These are phyloP conservation scores for Dioscorea zingiberensis DNA, from an alignment of 106 monocot species.

Conservation along the genomic window DNA sequence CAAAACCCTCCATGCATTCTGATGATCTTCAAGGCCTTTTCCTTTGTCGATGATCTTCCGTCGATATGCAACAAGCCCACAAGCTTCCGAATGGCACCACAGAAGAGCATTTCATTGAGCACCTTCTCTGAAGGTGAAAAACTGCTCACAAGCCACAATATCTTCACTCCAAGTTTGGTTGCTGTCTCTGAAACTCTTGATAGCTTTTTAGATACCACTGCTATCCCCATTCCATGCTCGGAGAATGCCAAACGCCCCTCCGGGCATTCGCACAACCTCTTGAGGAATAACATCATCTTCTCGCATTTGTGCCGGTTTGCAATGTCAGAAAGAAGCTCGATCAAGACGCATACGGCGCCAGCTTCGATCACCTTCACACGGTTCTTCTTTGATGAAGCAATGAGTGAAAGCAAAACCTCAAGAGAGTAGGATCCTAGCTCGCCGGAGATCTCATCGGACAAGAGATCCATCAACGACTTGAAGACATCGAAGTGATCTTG, in stretches of 20 bases:
- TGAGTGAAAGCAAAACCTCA: conserved; percentile 43
- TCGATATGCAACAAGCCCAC: conserved; percentile 49
- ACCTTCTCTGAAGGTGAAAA: conserved; percentile 44
- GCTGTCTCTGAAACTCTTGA: conserved; percentile 53
- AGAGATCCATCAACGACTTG: conserved; percentile 61
- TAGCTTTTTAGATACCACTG: conserved; percentile 58
- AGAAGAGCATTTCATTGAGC: conserved; percentile 59
- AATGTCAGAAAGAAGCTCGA: conserved; percentile 71
- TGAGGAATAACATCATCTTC: conserved; percentile 46
- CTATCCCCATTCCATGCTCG: conserved; percentile 54
- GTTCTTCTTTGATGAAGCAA: conserved; percentile 31
- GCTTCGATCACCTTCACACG: conserved; percentile 46
- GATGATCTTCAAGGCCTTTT: conserved; percentile 51
- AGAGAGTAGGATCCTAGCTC: conserved; percentile 45
- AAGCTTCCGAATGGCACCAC: conserved; percentile 59
- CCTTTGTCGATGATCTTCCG: conserved; percentile 38
- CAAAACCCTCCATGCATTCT: conserved; percentile 46
- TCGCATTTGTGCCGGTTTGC: conserved; percentile 43
- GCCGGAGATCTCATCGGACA: conserved; percentile 56
- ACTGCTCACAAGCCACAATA: conserved; percentile 56
- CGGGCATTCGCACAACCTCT: conserved; percentile 60
- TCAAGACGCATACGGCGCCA: conserved; percentile 49
- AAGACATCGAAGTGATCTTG: conserved; percentile 27
- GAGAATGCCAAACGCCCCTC: conserved; percentile 64
- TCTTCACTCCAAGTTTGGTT: conserved; percentile 63